Conservation (phyloP, 306 rosid genomes). For the Prunus salicina region DNA sequence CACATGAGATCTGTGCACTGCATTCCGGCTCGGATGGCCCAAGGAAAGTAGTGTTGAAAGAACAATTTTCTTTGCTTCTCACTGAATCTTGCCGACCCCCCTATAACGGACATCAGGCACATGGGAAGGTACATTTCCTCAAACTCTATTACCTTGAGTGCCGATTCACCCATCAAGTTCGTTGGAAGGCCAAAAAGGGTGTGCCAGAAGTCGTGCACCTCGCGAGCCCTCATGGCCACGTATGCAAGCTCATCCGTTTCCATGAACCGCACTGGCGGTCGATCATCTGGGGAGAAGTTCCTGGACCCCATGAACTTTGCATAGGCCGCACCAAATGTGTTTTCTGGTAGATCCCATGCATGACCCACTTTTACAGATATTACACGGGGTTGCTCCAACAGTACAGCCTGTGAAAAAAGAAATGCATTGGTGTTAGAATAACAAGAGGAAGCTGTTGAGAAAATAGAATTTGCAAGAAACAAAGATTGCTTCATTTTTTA, state of each 20-base stretch:
- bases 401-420: constrained; percentile 46
- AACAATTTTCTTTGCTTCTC: constrained; percentile 75
- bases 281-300: constrained; percentile 90
- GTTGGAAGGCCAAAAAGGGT: constrained; percentile 84
- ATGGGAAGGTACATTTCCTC: constrained; percentile 88
- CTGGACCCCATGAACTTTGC: constrained; percentile 96
- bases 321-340: constrained; percentile 88
- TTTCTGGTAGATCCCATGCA: constrained; percentile 78
- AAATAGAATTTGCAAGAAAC: not conserved
- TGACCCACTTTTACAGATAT: constrained; percentile 68
- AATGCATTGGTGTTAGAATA: not conserved
- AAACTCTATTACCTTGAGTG: constrained; percentile 85
- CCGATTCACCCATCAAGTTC: constrained; percentile 86
- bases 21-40: constrained; percentile 84
- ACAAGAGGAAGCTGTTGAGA: not conserved
- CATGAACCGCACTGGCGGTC: constrained; percentile 92
- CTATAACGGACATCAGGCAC: constrained; percentile 68
- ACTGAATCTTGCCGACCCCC: constrained; percentile 71
- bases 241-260: constrained; percentile 79
- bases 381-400: constrained; percentile 71
- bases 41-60: constrained; percentile 79
- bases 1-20: constrained; percentile 84
- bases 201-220: constrained; percentile 97
- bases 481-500: not conserved
- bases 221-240: constrained; percentile 86